phyloP scores from a whole-genome alignment of 1,284 basidiomycete genomes.

The Trametes sp. region DNA sequence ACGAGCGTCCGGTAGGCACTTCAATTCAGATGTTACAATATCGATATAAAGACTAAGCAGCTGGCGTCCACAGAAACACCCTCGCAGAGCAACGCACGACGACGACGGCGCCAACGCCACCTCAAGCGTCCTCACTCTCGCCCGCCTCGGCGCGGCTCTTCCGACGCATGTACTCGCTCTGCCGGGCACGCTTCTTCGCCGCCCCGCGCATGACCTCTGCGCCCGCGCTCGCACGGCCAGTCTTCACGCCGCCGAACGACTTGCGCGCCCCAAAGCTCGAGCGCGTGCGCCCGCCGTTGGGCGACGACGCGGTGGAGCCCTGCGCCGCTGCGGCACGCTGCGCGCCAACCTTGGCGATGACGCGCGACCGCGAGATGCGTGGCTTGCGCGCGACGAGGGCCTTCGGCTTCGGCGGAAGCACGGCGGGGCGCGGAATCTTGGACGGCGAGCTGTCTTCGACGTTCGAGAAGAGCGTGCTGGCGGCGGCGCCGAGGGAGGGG shows the following conservation, averaged over 20 bases:
- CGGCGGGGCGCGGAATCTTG: constrained; percentile 31
- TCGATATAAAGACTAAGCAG: constrained; percentile 20
- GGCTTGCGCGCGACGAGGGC: constrained; percentile 64
- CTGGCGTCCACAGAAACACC: no score
- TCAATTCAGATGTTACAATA: constrained; percentile 21
- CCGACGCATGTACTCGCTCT: constrained; percentile 65
- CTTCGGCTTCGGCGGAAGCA: constrained; percentile 46
- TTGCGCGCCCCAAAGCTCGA: constrained; percentile 65
- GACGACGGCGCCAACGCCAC: no score
- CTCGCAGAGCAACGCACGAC: background rate
- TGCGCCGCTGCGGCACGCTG: constrained; percentile 58
- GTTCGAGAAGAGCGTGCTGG: constrained; percentile 35
- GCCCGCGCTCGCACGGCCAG: constrained; percentile 42
- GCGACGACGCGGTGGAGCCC: constrained; percentile 20
- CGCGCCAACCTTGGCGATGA: constrained; percentile 78
- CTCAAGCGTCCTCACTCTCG: constrained; percentile 9
- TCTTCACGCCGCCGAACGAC: constrained; percentile 53
- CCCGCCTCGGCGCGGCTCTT: constrained; percentile 36
- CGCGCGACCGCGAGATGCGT: constrained; percentile 78
- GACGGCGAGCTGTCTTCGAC: constrained; percentile 25
- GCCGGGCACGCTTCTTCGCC: constrained; percentile 69
- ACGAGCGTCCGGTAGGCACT: constrained; percentile 17
- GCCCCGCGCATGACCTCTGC: constrained; percentile 56
- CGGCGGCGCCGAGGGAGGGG: constrained; percentile 44
- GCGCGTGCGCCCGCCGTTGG: constrained; percentile 44